Evolutionary conservation across 2,329 filamentous ascomycete species (phyloP), one percentile per base, ranked within the genome.

Genomic region (Pseudogymnoascus sp.): DNA sequence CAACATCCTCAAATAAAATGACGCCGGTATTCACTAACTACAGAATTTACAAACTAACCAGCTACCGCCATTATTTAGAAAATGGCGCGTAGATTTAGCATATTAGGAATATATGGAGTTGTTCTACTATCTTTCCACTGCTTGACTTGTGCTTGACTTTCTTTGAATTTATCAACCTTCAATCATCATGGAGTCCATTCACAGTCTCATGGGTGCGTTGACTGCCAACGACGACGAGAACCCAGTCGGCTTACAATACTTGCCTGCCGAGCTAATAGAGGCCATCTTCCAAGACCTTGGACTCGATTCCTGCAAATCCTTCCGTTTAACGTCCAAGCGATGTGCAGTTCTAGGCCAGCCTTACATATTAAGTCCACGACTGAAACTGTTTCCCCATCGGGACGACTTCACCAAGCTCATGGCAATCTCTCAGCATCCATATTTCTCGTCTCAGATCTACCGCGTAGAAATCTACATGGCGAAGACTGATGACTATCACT

Each of bases 401-500:
- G 63, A 66, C 23, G 67, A 70, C 55, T 65, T 67, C 9, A 7
- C 30, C 23, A 68, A 68, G 25, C 69, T 72, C 11, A 35, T 61
- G 3, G 16, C 39, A 14, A 62, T 72, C 14, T 67, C 69, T 6
- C 38, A 66, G 35, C 64, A 70, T 38, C 65, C 69, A 9, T 64
- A 62, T 7, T 70, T 70, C 55, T 63, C 67, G 5, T 42, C 64
- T 28, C 65, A 64, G 60, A 65, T 66, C 28, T 30, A 62, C 25
- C 42, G 49, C 25, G 35, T 71, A 8, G 25, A 60, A 14, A 61
- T 72, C 19, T 69, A 71, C 25, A 66, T 70, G 33, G 68, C 68
- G 22, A 69, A 71, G 58, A 38, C 71, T 6, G 69, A 71, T 58
- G 70, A 72, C 52, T 70, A 69, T 45, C 67, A 71, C n/a, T 67